phyloP scores from a whole-genome alignment of 2,329 filamentous ascomycete genomes.

The Pleomassaria siparia region DNA sequence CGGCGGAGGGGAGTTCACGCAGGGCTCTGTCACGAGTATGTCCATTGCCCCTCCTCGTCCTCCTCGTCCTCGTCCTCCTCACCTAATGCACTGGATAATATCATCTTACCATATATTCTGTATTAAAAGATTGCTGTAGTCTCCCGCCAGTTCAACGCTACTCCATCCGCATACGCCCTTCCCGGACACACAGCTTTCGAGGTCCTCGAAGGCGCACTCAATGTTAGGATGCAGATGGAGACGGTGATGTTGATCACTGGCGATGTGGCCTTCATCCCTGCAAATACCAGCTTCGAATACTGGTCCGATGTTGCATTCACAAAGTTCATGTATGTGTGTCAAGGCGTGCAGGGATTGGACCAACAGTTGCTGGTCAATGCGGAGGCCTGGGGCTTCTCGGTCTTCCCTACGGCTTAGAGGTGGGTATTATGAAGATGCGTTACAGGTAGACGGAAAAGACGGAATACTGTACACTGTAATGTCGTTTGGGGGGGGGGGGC shows the following conservation, averaged over 20 bases:
- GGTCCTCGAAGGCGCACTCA: slow-evolving; percentile 43
- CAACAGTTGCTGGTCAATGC: slow-evolving; percentile 15
- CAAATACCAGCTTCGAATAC: slow-evolving; percentile 36
- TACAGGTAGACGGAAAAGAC: too few relatives aligned
- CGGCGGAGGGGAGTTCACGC: slow-evolving; percentile 46
- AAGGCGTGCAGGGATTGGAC: slow-evolving; percentile 20
- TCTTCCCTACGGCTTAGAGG: not conserved
- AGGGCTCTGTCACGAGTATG: slow-evolving; percentile 44
- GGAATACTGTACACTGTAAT: too few relatives aligned
- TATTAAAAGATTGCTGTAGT: too few relatives aligned
- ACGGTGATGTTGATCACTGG: slow-evolving; percentile 35
- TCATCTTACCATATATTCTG: too few relatives aligned
- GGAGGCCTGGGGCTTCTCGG: slow-evolving; percentile 11
- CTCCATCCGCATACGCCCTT: slow-evolving; percentile 24
- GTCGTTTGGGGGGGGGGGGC: too few relatives aligned
- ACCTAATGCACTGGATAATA: not conserved
- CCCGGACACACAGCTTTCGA: slow-evolving; percentile 42
- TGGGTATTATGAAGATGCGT: not conserved
- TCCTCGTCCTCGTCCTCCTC: not conserved
- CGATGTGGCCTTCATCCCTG: slow-evolving; percentile 46
- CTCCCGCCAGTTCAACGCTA: slow-evolving; percentile 25
- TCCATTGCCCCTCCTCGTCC: not conserved
- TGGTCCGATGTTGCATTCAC: slow-evolving; percentile 27
- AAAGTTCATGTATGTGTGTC: slow-evolving; percentile 26
- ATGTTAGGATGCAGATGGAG: slow-evolving; percentile 37